Conservation (phyloP, 345 rosid genomes). For the Murraya paniculata region DNA sequence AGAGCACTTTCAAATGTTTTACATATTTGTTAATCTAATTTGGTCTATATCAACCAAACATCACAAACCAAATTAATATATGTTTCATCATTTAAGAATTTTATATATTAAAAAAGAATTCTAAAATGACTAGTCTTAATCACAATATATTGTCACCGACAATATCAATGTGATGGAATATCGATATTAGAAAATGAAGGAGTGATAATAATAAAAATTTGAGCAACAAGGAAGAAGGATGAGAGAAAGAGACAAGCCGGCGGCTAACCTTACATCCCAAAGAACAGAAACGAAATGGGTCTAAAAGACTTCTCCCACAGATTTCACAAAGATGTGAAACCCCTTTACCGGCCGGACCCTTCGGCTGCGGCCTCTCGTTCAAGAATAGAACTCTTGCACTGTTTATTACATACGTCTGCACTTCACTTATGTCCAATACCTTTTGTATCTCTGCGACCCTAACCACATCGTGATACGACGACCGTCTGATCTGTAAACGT, state of each 20-base stretch:
- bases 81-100: not conserved
- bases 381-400: slow-evolving; percentile 39
- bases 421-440: slow-evolving; percentile 31
- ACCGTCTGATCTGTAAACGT: slow-evolving; percentile 33
- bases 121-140: not conserved
- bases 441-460: slow-evolving; percentile 35
- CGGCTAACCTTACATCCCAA: slow-evolving; percentile 40
- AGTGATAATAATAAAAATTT: not conserved
- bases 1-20: not conserved
- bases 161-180: not conserved
- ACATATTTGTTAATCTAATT: not conserved
- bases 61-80: too few species aligned
- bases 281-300: slow-evolving; percentile 37
- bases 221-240: not conserved
- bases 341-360: slow-evolving; percentile 21
- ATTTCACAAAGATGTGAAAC: slow-evolving; percentile 30
- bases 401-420: slow-evolving; percentile 42
- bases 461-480: slow-evolving; percentile 41
- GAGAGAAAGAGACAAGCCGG: not conserved
- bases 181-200: not conserved
- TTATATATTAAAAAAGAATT: not conserved
- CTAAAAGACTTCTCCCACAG: slow-evolving; percentile 32
- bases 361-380: slow-evolving; percentile 36
- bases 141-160: not conserved
- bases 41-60: not conserved